Base-by-base conservation (phyloP, 331 rosid genomes). In the Phaseolus coccineus region DNA sequence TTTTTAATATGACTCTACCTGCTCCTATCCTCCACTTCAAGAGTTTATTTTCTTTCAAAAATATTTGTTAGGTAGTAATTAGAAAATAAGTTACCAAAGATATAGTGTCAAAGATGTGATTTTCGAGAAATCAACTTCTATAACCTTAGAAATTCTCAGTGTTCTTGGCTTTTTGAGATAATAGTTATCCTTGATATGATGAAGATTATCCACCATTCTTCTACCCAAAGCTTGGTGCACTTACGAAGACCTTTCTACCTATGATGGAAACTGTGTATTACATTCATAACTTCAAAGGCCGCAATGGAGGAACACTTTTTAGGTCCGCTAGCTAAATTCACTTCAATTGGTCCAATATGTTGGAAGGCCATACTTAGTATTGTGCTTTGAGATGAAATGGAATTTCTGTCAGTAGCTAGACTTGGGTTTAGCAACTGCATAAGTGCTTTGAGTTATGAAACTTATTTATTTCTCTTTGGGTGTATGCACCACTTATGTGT, bases 141-240 rank as follows among this genome's bases (percentile, higher is more conserved):
- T 57, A 22, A 52, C 44, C 15, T 75, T 37, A 50, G 9, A 24
- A 68, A 24, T 15, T 74, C 73, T 52, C 58, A 35, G 16, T 73
- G 72, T 66, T 52, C 16, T 77, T 71, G 16, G 57, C 30, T 4
- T 58, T 33, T 31, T 19, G 13, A 27, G 58, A 19, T 7, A 64
- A 27, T 56, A 22, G 69, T 81, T 87, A 64, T 89, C 87, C 93
- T 88, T 92, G 81, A 87, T 61, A 28, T 66, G 37, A 69, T 81
- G 75, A 85, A 95, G 99, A 95, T 84, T 95, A 93, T 82, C 96
- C 98, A 66, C 73, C 96, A 22, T 95, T 95, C 88, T 93, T 93
- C 87, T 93, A 91, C 83, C 97, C 98, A 15, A 95, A 91, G 84
- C 94, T 95, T 83, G 97, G 92, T 31, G 87, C 91, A 35, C 97